Evolutionary conservation across 2,329 filamentous ascomycete species (phyloP).

Genomic region (Colletotrichum euphorbiae): DNA sequence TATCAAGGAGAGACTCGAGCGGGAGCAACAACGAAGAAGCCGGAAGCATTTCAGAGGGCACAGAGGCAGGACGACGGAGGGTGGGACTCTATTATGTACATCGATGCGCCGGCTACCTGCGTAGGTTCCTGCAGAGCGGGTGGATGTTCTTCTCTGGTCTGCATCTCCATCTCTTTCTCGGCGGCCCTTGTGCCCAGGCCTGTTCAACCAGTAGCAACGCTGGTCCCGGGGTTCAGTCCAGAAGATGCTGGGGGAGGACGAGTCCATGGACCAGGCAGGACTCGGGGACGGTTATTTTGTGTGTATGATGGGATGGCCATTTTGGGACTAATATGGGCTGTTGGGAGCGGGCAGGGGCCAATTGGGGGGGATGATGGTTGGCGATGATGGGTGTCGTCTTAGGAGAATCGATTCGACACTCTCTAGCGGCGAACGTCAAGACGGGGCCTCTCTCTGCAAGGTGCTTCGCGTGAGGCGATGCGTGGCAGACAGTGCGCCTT

Average conservation of each 20-base stretch:
- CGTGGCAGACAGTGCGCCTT: slow-evolving; percentile 23
- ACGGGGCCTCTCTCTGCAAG: slow-evolving; percentile 4
- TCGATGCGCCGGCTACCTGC: slow-evolving; percentile 23
- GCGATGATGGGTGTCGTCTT: slow-evolving; percentile 31
- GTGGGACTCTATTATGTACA: slow-evolving; percentile 39
- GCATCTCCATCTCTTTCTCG: slow-evolving; percentile 10
- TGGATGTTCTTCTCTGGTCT: slow-evolving; percentile 25
- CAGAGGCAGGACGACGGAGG: slow-evolving; percentile 24
- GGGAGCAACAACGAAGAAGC: slow-evolving; percentile 28
- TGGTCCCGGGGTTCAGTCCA: slow-evolving; percentile 27
- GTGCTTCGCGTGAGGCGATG: slow-evolving; percentile 34
- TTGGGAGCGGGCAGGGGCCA: slow-evolving; percentile 25
- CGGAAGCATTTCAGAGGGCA: slow-evolving; percentile 26
- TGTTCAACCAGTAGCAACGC: slow-evolving; percentile 34
- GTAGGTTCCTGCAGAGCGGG: slow-evolving; percentile 19
- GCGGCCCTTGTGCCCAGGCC: slow-evolving; percentile 17
- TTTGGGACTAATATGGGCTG: slow-evolving; percentile 31
- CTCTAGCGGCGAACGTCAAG: slow-evolving; percentile 10
- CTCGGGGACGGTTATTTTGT: slow-evolving; percentile 34
- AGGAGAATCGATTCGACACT: slow-evolving; percentile 26
- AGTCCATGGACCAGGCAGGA: slow-evolving; percentile 37
- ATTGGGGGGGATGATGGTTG: not conserved
- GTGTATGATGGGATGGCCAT: slow-evolving; percentile 33
- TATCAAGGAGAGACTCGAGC: slow-evolving; percentile 40
- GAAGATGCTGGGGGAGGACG: slow-evolving; percentile 31